Evolutionary conservation across 371 early-diverging fungal genomes (phyloP).

Genomic region (Phascolomyces articulosus): DNA sequence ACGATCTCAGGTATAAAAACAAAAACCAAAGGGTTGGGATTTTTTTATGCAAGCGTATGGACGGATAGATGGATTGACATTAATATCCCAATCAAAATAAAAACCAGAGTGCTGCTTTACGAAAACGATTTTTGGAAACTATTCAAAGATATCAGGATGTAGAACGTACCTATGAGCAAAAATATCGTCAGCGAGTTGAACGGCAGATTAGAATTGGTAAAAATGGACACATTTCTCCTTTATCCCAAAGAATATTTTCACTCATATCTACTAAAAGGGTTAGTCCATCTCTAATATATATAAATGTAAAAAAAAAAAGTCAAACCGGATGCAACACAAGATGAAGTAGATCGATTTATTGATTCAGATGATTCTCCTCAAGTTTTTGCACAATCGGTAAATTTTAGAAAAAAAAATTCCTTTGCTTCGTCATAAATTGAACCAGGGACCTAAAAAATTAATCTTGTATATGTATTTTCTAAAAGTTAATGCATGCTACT

Average conservation of each 20-base stretch:
- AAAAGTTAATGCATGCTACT: conserved; percentile 68
- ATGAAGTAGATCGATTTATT: conserved; percentile 74
- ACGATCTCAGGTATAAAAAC: conserved; percentile 30
- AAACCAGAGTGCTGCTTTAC: conserved; percentile 60
- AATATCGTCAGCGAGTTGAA: conserved; percentile 84
- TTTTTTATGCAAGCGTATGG: no score
- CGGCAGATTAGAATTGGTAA: conserved; percentile 85
- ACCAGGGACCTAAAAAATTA: no score
- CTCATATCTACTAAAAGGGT: not conserved
- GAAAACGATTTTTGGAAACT: conserved; percentile 82
- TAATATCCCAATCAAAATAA: no score
- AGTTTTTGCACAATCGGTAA: conserved; percentile 81
- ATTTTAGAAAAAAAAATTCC: not conserved
- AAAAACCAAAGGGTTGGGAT: no score
- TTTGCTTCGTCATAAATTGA: no score
- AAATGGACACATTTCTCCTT: no score
- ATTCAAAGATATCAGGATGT: conserved; percentile 82
- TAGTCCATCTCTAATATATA: not conserved
- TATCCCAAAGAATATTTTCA: no score
- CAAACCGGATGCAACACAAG: conserved; percentile 75
- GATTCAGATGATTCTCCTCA: conserved; percentile 69
- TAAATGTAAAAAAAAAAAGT: conserved; percentile 42
- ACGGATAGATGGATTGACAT: not conserved
- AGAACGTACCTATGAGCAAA: conserved; percentile 78
- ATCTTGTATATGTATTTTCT: no score